Evolutionary conservation across 768 basidiomycete genomes (phyloP).

Genomic region (Trametes cinnabarina): DNA sequence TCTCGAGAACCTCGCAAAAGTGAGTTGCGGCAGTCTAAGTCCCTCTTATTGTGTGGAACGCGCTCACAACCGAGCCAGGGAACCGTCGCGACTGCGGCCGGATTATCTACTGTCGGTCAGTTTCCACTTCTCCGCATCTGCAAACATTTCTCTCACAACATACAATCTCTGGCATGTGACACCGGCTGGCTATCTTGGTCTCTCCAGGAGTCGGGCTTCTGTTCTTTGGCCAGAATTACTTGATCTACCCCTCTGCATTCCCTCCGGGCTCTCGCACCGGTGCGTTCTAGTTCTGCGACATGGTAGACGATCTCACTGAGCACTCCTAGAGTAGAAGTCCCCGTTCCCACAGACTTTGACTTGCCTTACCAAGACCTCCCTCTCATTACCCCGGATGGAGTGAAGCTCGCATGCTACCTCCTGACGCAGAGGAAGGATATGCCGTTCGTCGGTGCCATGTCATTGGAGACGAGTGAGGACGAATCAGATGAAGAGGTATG

Average conservation of each 20-base stretch:
- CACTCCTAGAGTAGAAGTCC: conserved; percentile 52
- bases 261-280: conserved; percentile 79
- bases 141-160: background rate
- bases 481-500: conserved; percentile 65
- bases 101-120: conserved; percentile 37
- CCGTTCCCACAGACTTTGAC: conserved; percentile 64
- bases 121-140: too few relatives aligned
- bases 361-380: conserved; percentile 74
- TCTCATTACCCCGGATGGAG: conserved; percentile 67
- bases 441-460: conserved; percentile 23
- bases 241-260: conserved; percentile 88
- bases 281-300: conserved; percentile 29
- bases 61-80: conserved; percentile 27
- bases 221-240: conserved; percentile 74
- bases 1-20: conserved; percentile 46
- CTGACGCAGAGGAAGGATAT: conserved; percentile 62
- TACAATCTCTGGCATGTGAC: background rate
- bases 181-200: background rate
- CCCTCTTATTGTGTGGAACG: background rate
- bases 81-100: conserved; percentile 37
- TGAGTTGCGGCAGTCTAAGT: conserved; percentile 19
- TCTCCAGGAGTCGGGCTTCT: conserved; percentile 20
- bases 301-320: background rate
- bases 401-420: conserved; percentile 75
- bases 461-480: conserved; percentile 46